These are phyloP conservation scores for Nepenthes gracilis DNA, from an alignment of 148 eudicot species.

Conservation along the genomic window DNA sequence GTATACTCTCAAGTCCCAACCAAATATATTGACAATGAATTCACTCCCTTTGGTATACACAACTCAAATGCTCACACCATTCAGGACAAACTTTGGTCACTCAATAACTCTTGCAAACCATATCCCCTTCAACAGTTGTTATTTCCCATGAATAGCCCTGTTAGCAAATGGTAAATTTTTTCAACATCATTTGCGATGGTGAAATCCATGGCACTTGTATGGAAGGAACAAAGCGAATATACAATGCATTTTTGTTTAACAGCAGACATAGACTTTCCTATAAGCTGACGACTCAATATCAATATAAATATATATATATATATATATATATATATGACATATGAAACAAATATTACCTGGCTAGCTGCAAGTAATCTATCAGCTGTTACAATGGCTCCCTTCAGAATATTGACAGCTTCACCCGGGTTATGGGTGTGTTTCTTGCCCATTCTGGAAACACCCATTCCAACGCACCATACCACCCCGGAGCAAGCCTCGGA, in stretches of 20 bases:
- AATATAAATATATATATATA: too few species aligned
- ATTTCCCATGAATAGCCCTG: constrained; percentile 99
- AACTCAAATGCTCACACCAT: constrained; percentile 31
- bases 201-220: neutral
- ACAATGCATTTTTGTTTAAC: too few species aligned
- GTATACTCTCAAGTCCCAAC: too few species aligned
- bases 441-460: constrained; percentile 98
- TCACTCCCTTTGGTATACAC: too few species aligned
- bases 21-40: too few species aligned
- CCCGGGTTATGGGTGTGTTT: constrained; percentile 91
- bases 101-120: constrained; percentile 72
- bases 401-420: constrained; percentile 88
- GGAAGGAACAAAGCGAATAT: neutral
- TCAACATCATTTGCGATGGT: neutral
- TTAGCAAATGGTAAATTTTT: constrained; percentile 1
- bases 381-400: constrained; percentile 87
- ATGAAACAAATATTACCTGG: constrained; percentile 34
- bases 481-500: constrained; percentile 73
- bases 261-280: too few species aligned
- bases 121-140: constrained; percentile 96
- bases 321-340: too few species aligned
- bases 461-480: constrained; percentile 93
- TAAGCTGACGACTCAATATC: too few species aligned
- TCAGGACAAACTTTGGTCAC: constrained; percentile 58
- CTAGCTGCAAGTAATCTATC: constrained; percentile 94